Conservation (phyloP, 2,329 filamentous ascomycete genomes). For the Claviceps sp. region DNA sequence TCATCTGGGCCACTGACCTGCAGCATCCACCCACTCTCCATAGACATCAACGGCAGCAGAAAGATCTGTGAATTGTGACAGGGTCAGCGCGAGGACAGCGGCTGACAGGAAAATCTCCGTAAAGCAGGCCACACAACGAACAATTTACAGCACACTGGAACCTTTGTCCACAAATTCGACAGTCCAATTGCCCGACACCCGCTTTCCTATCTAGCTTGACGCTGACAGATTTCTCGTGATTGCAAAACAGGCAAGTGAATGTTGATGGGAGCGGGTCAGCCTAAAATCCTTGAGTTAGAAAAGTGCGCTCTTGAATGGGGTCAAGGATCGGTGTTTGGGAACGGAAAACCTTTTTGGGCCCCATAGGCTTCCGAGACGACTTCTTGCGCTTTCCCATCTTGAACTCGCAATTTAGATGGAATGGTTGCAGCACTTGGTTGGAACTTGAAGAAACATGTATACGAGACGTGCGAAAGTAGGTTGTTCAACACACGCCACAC, state of each 20-base stretch:
- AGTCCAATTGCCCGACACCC: slow-evolving; percentile 71
- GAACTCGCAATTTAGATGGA: not conserved
- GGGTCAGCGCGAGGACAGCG: slow-evolving; percentile 6
- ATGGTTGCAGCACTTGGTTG: not conserved
- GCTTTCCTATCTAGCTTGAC: slow-evolving; percentile 92
- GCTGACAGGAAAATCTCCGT: not conserved
- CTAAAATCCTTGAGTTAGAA: slow-evolving; percentile 21
- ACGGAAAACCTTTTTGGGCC: slow-evolving; percentile 60
- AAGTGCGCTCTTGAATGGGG: not conserved
- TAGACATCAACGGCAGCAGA: slow-evolving; percentile 91
- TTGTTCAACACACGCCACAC: too few relatives aligned
- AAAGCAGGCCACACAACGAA: slow-evolving; percentile 26
- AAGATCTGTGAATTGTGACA: slow-evolving; percentile 46
- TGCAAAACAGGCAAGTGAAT: slow-evolving; percentile 98
- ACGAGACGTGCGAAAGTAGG: not conserved
- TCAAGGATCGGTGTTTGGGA: not conserved
- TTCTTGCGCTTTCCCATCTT: slow-evolving; percentile 89
- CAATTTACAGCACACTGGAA: slow-evolving; percentile 93
- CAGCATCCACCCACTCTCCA: slow-evolving; percentile 92
- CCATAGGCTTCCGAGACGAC: slow-evolving; percentile 67
- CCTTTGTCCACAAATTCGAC: slow-evolving; percentile 85
- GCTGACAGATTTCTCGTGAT: slow-evolving; percentile 84
- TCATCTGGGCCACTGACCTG: slow-evolving; percentile 27
- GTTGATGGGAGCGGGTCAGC: slow-evolving; percentile 60
- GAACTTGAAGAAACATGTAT: not conserved